Percentiles rank a stretch among this genome's conserved stretches.
Evolutionary conservation across 306 rosid genomes (phyloP).

Genomic region (Fragaria iinumae): DNA sequence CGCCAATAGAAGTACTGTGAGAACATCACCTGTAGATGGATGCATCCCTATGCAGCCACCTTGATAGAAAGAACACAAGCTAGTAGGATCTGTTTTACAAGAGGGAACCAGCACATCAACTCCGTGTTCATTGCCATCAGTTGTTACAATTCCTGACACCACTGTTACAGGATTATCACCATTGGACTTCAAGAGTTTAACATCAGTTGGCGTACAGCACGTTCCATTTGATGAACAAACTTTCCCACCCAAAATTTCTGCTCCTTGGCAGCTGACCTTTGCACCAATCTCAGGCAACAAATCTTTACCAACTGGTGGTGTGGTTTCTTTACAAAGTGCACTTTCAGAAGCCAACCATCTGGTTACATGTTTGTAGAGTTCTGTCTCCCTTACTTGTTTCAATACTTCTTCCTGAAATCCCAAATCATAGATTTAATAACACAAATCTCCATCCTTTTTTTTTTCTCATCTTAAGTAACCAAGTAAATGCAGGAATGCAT

Average conservation of each 20-base stretch:
- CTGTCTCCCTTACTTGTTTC: conserved; percentile 60
- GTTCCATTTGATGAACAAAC: conserved; percentile 24
- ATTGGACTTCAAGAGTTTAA: conserved; percentile 42
- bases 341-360: conserved; percentile 54
- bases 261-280: conserved; percentile 69
- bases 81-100: conserved; percentile 39
- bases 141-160: conserved; percentile 66
- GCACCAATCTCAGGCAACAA: conserved; percentile 51
- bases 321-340: conserved; percentile 29
- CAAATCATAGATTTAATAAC: conserved; percentile 31
- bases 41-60: conserved; percentile 70
- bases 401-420: conserved; percentile 74
- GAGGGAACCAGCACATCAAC: conserved; percentile 69
- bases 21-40: conserved; percentile 76
- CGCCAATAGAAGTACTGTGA: conserved; percentile 72
- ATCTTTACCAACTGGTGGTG: conserved; percentile 33
- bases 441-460: conserved; percentile 5
- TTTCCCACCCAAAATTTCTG: conserved; percentile 46
- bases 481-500: neutral
- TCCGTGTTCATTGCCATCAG: conserved; percentile 52
- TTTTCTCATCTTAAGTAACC: neutral
- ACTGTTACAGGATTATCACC: conserved; percentile 51
- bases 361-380: conserved; percentile 56
- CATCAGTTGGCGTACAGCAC: conserved; percentile 48
- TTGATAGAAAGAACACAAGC: conserved; percentile 48